A percentile compares a stretch with the other conserved stretches of the same genome.
Conservation (phyloP, 306 rosid species). For the Boehmeria nivea region DNA sequence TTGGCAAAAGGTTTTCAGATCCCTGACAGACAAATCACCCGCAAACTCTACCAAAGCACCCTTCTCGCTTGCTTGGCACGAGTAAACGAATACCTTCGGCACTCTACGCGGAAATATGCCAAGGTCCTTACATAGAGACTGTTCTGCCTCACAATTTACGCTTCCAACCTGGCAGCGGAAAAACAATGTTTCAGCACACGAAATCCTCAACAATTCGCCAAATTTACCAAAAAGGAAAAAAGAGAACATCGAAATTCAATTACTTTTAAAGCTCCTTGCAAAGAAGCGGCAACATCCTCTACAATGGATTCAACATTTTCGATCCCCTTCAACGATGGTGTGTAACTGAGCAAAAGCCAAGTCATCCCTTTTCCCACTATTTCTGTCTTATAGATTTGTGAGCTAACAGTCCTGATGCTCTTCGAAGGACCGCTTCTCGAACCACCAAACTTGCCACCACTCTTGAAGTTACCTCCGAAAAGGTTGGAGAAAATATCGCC, state of each 20-base stretch:
- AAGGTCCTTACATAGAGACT: conserved; percentile 67
- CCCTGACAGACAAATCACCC: conserved; percentile 55
- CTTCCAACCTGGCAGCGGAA: conserved; percentile 61
- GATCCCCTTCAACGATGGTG: conserved; percentile 42
- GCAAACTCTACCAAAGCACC: conserved; percentile 66
- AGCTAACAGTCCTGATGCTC: conserved; percentile 45
- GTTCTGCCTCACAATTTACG: conserved; percentile 66
- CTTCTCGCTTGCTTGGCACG: conserved; percentile 51
- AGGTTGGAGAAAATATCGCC: conserved; percentile 54
- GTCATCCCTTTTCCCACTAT: conserved; percentile 68
- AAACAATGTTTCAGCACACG: conserved; percentile 20
- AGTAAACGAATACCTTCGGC: conserved; percentile 71
- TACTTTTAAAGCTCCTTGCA: conserved; percentile 83
- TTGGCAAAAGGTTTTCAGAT: conserved; percentile 65
- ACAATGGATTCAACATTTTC: conserved; percentile 51
- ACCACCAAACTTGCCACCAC: conserved; percentile 47
- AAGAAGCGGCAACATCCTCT: conserved; percentile 54
- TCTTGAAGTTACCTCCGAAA: conserved; percentile 48
- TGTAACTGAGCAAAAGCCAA: conserved; percentile 67
- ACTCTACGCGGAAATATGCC: conserved; percentile 49
- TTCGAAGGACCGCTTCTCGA: conserved; percentile 44
- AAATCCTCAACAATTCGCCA: conserved; percentile 1
- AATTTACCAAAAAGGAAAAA: not conserved
- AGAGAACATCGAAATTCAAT: not conserved
- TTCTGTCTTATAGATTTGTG: conserved; percentile 56